Base-by-base conservation (phyloP, 257 asterid species). In the Coffea canephora region DNA sequence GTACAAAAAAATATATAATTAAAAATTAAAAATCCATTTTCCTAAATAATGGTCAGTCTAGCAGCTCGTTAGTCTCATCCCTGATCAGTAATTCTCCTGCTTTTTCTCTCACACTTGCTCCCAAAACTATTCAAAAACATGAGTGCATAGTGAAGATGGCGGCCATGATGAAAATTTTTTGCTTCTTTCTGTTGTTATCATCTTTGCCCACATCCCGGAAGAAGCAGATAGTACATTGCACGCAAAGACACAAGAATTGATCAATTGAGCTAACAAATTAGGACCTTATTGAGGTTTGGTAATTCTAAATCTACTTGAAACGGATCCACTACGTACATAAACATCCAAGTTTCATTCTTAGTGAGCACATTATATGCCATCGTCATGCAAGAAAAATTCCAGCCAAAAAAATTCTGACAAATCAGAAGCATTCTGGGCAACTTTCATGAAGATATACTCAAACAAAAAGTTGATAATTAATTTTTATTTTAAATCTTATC, bases 241-340 rank as follows among this genome's bases (percentile, higher is more conserved):
- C 69, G 41, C 46, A 65, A 77, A 74, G 0, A 86, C 89, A 13
- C 87, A 65, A 62, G 76, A n/a, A 55, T 50, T 78, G 67, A 88
- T 90, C 68, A 31, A 78, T 16, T 55, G 73, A 59, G 92, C 84
- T 19, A 90, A 90, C 72, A 69, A 34, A 66, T n/a, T 69, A 7
- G 92, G 92, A 3, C 91, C 92, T 79, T 90, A 83, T 82, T 75
- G 88, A 43, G 94, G 92, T 12, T 88, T 31, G 34, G 34, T 31
- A 39, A 87, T 90, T 84, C 94, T 92, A 0, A 90, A 90, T 77
- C 9, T 77, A 48, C 88, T 86, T 73, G 92, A 90, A 45, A 73
- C 88, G 89, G 85, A 79, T 15, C 94, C 94, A 77, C 92, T 90
- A 52, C 71, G 34, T 31, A 31, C 34, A 31, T 31, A 31, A 90